Base-by-base conservation (phyloP, 352 stramenopile genomes). In the Elongisporangium anandrum region DNA sequence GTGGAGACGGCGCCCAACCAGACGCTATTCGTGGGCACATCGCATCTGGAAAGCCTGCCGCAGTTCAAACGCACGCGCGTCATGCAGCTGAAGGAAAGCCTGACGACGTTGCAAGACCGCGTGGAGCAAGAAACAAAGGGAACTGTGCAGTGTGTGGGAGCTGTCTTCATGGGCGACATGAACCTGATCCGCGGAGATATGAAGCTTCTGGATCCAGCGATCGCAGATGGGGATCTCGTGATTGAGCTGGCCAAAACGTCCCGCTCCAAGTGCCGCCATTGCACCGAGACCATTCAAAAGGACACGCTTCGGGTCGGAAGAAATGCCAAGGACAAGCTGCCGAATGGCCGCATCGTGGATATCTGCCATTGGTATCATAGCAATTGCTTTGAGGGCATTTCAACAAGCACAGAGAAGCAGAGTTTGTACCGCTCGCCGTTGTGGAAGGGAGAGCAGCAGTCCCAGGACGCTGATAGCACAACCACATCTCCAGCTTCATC, bases 131-230 rank as follows among this genome's bases (percentile, higher is more conserved):
- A n/a, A 29, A 20, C 49, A n/a, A 49, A 59, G 24, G 24, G 24
- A 34, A 7, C 24, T 34, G 3, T 7, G 24, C 24, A 34, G 7
- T 87, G 78, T 55, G 52, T 91, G 1, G 84, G 84, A 8, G 79
- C 79, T 2, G 59, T 93, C 2, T 81, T 93, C 59, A 90, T 93
- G 81, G 84, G 79, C 20, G 84, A 93, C 51, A 91, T 66, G 4
- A 91, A 93, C 63, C 58, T 93, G 22, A 50, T 93, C 20, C 67
- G 68, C 19, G 62, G 62, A 0, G 84, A 93, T 51, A 73, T 89
- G 65, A 83, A 77, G 52, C 56, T 88, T 19, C 62, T 91, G 54
- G 81, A 90, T 64, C 45, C 60, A 38, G 47, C 57, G 19, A 54
- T 76, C 9, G 68, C 68, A 0, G 61, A 26, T 1, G 57, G 73